Percentiles rank a stretch among this genome's conserved stretches.
Conservation (phyloP, 805 yeast genomes). For the Cyberlindnera sargentensis region DNA sequence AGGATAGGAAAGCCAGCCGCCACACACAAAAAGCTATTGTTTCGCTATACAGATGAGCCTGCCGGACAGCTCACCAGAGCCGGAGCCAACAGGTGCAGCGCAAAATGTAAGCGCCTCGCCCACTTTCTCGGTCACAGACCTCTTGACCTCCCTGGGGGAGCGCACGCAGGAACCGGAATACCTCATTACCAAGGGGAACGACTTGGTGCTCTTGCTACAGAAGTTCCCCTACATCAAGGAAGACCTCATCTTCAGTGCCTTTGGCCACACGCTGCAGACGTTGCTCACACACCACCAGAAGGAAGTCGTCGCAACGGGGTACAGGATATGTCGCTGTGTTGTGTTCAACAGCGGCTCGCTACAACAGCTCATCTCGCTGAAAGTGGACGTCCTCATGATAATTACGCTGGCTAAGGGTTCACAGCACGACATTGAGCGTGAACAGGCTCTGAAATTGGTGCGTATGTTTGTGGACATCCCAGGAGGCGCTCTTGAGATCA, state of each 20-base stretch:
- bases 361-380: conserved; percentile 41
- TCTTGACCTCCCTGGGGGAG: conserved; percentile 49
- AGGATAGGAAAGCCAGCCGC: no score
- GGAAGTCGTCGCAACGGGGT: conserved; percentile 69
- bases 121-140: conserved; percentile 59
- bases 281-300: conserved; percentile 51
- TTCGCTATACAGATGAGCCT: neutral
- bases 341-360: conserved; percentile 50
- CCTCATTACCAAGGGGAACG: conserved; percentile 57
- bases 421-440: conserved; percentile 53
- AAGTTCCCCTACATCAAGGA: conserved; percentile 53
- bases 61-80: neutral
- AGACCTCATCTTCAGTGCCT: conserved; percentile 55
- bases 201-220: conserved; percentile 48
- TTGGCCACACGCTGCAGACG: conserved; percentile 51
- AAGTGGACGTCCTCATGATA: conserved; percentile 57
- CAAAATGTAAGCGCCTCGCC: conserved; percentile 28
- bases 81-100: neutral
- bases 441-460: conserved; percentile 68
- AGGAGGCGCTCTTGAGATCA: conserved; percentile 44
- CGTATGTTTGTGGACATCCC: conserved; percentile 52
- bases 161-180: conserved; percentile 42
- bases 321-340: conserved; percentile 62
- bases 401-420: conserved; percentile 56
- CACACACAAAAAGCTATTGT: neutral